Evolutionary conservation across 2,329 filamentous ascomycete species (phyloP).

Genomic region (Xylaria sp.): DNA sequence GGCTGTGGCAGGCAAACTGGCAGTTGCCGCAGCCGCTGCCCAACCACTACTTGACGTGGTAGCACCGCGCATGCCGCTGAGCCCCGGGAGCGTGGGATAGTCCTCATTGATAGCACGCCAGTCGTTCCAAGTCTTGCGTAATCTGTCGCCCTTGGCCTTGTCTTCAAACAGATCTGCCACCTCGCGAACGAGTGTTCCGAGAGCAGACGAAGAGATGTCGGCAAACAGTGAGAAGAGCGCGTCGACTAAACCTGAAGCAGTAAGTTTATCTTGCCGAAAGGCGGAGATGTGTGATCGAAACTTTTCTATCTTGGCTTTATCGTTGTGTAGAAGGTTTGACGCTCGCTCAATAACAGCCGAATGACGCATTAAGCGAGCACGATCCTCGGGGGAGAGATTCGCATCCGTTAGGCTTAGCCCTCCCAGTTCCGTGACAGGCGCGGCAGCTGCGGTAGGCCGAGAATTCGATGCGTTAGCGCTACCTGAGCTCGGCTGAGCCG

Average conservation of each 20-base stretch:
- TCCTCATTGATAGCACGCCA: conserved; percentile 97
- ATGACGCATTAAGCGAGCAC: conserved; percentile 83
- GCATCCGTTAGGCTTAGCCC: conserved; percentile 63
- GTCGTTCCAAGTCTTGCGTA: conserved; percentile 90
- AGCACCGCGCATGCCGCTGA: conserved; percentile 73
- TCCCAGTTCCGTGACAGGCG: conserved; percentile 55
- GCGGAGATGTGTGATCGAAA: conserved; percentile 85
- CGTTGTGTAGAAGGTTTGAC: conserved; percentile 80
- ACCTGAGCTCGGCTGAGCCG: conserved; percentile 41
- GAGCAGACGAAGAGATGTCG: conserved; percentile 79
- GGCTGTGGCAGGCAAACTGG: conserved; percentile 53
- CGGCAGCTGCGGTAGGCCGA: conserved; percentile 43
- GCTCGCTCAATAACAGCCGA: conserved; percentile 88
- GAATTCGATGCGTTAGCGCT: conserved; percentile 38
- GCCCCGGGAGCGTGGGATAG: conserved; percentile 86
- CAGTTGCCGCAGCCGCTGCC: conserved; percentile 68
- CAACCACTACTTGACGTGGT: conserved; percentile 68
- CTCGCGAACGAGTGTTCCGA: conserved; percentile 91
- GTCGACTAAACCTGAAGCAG: conserved; percentile 82
- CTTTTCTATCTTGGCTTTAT: conserved; percentile 75
- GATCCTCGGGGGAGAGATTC: conserved; percentile 77
- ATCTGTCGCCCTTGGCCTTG: conserved; percentile 73
- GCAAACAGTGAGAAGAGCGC: conserved; percentile 86
- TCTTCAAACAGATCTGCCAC: conserved; percentile 94
- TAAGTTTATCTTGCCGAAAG: conserved; percentile 76